These are phyloP conservation scores for Lathyrus tuberosus DNA, from an alignment of 306 rosid species.

Conservation along the genomic window DNA sequence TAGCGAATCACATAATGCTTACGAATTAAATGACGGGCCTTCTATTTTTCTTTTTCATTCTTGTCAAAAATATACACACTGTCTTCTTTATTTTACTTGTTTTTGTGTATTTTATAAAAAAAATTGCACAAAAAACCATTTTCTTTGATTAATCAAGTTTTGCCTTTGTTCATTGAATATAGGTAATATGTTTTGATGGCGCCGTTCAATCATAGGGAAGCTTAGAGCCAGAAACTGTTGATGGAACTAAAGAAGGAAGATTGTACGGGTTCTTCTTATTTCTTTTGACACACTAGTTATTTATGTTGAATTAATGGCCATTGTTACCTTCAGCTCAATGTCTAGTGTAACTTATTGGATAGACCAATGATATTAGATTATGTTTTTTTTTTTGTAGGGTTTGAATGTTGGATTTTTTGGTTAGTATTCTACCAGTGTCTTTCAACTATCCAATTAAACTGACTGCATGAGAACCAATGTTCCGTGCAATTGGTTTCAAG, in stretches of 20 bases:
- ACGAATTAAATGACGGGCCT: background rate
- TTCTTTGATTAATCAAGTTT: slow-evolving; percentile 24
- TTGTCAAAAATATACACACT: background rate
- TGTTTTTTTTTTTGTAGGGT: too few species aligned
- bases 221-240: slow-evolving; percentile 37
- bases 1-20: background rate
- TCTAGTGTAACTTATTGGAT: too few species aligned
- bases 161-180: slow-evolving; percentile 45
- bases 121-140: slow-evolving; percentile 3
- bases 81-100: background rate
- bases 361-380: too few species aligned
- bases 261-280: slow-evolving; percentile 36
- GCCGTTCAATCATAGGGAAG: slow-evolving; percentile 26
- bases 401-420: too few species aligned
- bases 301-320: slow-evolving; percentile 31
- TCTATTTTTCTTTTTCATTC: background rate
- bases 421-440: too few species aligned
- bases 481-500: slow-evolving; percentile 34
- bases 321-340: slow-evolving; percentile 37
- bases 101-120: background rate
- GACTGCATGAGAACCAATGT: background rate
- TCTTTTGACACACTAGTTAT: slow-evolving; percentile 6
- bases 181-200: slow-evolving; percentile 19
- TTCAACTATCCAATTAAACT: too few species aligned
- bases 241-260: slow-evolving; percentile 24